Base-by-base conservation (phyloP, 2,329 filamentous ascomycete species). In the Aspergillus vadensis region DNA sequence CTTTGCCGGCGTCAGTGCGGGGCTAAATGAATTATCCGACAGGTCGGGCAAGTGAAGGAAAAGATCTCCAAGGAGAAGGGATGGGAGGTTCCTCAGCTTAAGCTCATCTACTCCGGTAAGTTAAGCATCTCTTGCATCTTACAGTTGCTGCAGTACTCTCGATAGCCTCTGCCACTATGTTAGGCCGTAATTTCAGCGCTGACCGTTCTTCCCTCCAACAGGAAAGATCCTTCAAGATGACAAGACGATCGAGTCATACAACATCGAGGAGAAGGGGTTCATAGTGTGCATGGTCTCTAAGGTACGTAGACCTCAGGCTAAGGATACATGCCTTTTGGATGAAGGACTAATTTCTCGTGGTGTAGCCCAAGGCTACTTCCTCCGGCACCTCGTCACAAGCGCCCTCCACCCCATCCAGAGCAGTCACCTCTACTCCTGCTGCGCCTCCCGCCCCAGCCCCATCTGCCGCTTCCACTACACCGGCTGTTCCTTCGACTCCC, bases 221-320 rank as follows among this genome's bases (percentile, higher is more conserved):
- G 93, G 95, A 82, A 99, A 99, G 83, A 98, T 99, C 70, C 83
- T 99, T 67, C 94, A 97, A 80, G 94, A 99, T 89, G 92, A 92
- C 64, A 95, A 97, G 75, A 97, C 93, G 2, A 91, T 99, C 70
- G 92, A 92, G 78, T 93, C 91, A 43, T 98, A 98, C 83, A 97
- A 92, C 80, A 98, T 99, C 65, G 94, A 99, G 80, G 95, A 98
- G 85, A 99, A 98, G 85, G 95, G 95, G 39, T 99, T 98, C 77
- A 92, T 99, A 72, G 95, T 99, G 63, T 99, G 95, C 82, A 97
- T 99, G 88, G 89, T 96, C 71, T 92, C 91, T 76, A 98, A 98
- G 91, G 93, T 96, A 82, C 65, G 48, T 23, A 38, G 19, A 14
- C 19, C 8, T 52, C 12, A 21, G 36, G 48, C n/a, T 47, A 36